phyloP scores from a whole-genome alignment of 345 rosid species.

The Eucalyptus shirleyi region DNA sequence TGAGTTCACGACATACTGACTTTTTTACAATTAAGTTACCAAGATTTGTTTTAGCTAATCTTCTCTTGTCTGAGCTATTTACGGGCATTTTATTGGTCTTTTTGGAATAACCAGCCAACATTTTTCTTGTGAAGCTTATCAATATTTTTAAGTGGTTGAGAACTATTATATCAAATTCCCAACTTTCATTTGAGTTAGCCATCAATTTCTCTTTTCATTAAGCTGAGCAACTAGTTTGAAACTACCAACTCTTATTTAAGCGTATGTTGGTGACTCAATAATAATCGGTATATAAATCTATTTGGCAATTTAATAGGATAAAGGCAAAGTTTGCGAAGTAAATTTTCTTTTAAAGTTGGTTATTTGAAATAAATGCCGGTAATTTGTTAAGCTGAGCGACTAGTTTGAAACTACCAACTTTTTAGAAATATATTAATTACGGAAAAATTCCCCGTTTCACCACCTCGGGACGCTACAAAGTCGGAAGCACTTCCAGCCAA shows the following conservation, averaged over 20 bases:
- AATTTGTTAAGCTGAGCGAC: too few relatives aligned
- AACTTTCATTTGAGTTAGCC: neutral
- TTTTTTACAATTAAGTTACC: neutral
- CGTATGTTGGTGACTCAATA: neutral
- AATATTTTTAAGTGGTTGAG: neutral
- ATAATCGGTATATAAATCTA: too few relatives aligned
- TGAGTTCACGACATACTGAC: neutral
- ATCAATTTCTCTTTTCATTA: neutral
- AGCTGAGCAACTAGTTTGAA: neutral
- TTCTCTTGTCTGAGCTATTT: neutral
- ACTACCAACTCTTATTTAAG: neutral
- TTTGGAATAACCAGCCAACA: neutral
- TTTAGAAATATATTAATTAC: neutral
- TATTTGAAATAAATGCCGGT: too few relatives aligned
- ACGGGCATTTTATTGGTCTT: neutral
- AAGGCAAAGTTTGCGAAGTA: too few relatives aligned
- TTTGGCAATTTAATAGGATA: too few relatives aligned
- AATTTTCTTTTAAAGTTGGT: too few relatives aligned
- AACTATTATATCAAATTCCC: neutral
- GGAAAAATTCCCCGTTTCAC: neutral
- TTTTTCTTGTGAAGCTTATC: neutral
- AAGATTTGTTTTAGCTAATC: neutral
- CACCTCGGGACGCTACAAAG: neutral
- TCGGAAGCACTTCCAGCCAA: constrained; percentile 41
- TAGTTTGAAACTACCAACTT: too few relatives aligned